Evolutionary conservation across 805 yeast species (phyloP), one percentile per base, ranked within the genome.

Genomic region (Sugiyamaella chiloensis): DNA sequence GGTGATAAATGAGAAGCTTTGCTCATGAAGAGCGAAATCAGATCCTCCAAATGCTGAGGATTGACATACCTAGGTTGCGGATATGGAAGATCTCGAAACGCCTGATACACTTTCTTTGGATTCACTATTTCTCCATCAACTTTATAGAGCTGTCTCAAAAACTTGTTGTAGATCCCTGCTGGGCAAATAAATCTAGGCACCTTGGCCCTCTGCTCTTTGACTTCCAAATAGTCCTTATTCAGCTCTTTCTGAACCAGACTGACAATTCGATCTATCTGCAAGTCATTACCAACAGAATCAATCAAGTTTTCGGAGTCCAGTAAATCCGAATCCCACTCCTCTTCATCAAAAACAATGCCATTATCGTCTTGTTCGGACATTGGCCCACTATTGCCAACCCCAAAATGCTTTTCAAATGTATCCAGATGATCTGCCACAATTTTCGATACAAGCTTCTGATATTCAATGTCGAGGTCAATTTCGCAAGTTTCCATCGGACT

Each of bases 61-160:
- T 53, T 48, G 16, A 70, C 58, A 36, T 60, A 60, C 11, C 52
- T 42, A 4, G 71, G 68, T 26, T 62, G 62, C 9, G 69, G 70
- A 16, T 50, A 36, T 2, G 74, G 74, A 4, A 70, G 47, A 1
- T 44, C 23, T 11, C 56, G 32, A 50, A 66, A 67, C 2, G 58
- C 59, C 1, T 49, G 37, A 32, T 48, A 61, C 6, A 65, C 44
- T n/a, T 36, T 24, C 11, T 44, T 37, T 36, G 52, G 54, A 31
- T 48, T 37, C 6, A 37, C 39, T 4, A 9, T 34, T 5, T 19
- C 24, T 9, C 48, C 44, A 8, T 21, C 27, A 8, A 12, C 29
- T 4, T 47, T 42, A 35, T 57, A 57, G 31, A 64, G 47, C 14
- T 51, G 40, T 23, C 55, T 32, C 7, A 63, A 41, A 27, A 65